Evolutionary conservation across 2,329 filamentous ascomycete species (phyloP).

Genomic region (Diaporthe sp.): DNA sequence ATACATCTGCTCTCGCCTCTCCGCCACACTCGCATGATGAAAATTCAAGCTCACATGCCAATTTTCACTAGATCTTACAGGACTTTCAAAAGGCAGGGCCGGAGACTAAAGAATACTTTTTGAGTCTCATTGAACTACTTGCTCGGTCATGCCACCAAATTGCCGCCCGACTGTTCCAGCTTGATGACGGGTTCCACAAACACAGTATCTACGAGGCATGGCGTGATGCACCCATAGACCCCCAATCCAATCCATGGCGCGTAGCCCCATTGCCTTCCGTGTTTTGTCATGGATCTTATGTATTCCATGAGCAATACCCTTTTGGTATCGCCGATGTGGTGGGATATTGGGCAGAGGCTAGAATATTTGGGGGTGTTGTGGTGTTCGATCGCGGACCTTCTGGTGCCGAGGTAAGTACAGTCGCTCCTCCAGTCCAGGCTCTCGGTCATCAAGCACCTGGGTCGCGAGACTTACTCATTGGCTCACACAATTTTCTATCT

Average conservation of each 20-base stretch:
- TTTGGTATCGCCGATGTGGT: neutral
- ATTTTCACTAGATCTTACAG: neutral
- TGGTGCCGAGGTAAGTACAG: neutral
- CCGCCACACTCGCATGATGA: no score
- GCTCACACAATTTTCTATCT: neutral
- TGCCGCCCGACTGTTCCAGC: neutral
- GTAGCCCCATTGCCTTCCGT: neutral
- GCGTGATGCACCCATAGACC: neutral
- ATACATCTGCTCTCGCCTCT: neutral
- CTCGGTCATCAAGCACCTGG: neutral
- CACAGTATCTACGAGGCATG: slow-evolving; percentile 1
- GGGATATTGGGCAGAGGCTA: slow-evolving; percentile 7
- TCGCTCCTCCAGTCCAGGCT: neutral
- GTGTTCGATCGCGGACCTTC: neutral
- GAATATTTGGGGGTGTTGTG: neutral
- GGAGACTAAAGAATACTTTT: neutral
- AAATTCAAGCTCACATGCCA: neutral
- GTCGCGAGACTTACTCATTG: no score
- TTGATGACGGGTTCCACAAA: neutral
- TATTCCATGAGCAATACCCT: neutral
- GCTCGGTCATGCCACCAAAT: neutral
- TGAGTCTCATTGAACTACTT: neutral
- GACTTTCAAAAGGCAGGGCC: neutral
- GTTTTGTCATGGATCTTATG: neutral
- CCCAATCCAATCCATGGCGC: neutral